phyloP scores from a whole-genome alignment of 2,329 filamentous ascomycete species.

The Hypomyces perniciosus region DNA sequence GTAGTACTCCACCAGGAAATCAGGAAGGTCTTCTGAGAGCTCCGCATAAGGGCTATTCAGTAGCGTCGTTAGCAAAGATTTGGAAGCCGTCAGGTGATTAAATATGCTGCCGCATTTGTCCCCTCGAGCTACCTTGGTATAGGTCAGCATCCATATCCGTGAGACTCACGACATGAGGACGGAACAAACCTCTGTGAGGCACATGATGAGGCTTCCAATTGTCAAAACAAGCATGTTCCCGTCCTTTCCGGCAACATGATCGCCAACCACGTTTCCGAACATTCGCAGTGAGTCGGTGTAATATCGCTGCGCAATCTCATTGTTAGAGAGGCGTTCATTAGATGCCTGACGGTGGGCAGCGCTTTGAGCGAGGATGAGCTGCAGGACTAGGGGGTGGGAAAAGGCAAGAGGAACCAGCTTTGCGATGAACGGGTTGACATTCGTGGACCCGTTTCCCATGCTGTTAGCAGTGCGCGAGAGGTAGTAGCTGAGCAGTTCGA shows the following conservation, averaged over 20 bases:
- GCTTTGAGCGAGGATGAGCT: slow-evolving; percentile 41
- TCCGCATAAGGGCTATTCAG: slow-evolving; percentile 27
- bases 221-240: slow-evolving; percentile 34
- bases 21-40: slow-evolving; percentile 31
- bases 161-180: neutral
- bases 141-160: neutral
- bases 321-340: slow-evolving; percentile 19
- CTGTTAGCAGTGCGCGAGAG: slow-evolving; percentile 37
- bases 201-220: slow-evolving; percentile 40
- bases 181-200: slow-evolving; percentile 38
- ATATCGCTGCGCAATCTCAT: slow-evolving; percentile 29
- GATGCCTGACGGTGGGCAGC: slow-evolving; percentile 33
- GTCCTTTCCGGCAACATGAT: slow-evolving; percentile 29
- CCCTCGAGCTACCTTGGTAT: slow-evolving; percentile 32
- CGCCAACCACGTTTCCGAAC: slow-evolving; percentile 30
- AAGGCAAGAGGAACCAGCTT: slow-evolving; percentile 42
- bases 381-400: slow-evolving; percentile 38
- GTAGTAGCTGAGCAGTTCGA: slow-evolving; percentile 42
- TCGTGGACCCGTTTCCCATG: slow-evolving; percentile 43
- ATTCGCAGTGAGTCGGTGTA: slow-evolving; percentile 31
- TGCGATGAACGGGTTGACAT: slow-evolving; percentile 39
- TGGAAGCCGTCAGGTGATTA: slow-evolving; percentile 39
- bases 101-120: slow-evolving; percentile 41
- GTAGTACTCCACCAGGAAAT: slow-evolving; percentile 44
- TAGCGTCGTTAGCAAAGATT: slow-evolving; percentile 34